A percentile compares a stretch with the other conserved stretches of the same genome.
Evolutionary conservation across 2,329 filamentous ascomycete species (phyloP).

Genomic region (Aspergillus ustus): DNA sequence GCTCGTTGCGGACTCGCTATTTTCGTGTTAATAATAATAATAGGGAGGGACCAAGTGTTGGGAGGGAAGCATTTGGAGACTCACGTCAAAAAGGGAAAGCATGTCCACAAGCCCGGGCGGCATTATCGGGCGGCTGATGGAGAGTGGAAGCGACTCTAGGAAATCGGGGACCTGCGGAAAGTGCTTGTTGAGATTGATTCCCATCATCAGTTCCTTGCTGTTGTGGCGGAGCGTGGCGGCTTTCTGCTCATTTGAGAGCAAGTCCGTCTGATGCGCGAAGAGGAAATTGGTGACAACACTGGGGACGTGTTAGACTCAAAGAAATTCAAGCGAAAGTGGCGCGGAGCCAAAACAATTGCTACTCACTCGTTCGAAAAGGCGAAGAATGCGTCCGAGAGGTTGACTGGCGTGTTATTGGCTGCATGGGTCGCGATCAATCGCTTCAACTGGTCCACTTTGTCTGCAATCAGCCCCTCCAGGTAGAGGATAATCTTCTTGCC

Average conservation of each 20-base stretch:
- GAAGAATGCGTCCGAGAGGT: slow-evolving; percentile 34
- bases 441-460: slow-evolving; percentile 28
- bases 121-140: slow-evolving; percentile 6
- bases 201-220: slow-evolving; percentile 31
- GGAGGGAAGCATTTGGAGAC: background rate
- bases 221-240: slow-evolving; percentile 33
- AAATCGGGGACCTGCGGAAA: slow-evolving; percentile 35
- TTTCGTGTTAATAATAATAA: background rate
- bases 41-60: background rate
- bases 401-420: slow-evolving; percentile 4
- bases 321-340: too few species aligned
- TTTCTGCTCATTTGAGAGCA: slow-evolving; percentile 28
- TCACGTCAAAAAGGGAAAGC: slow-evolving; percentile 7
- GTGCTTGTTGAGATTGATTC: slow-evolving; percentile 38
- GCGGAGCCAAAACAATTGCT: too few species aligned
- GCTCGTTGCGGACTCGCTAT: slow-evolving; percentile 10
- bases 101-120: slow-evolving; percentile 4
- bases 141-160: slow-evolving; percentile 21
- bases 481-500: slow-evolving; percentile 31
- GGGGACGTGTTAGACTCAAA: too few species aligned
- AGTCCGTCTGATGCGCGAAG: slow-evolving; percentile 32
- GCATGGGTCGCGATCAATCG: slow-evolving; percentile 4
- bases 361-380: slow-evolving; percentile 9
- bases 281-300: slow-evolving; percentile 37
- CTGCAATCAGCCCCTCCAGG: slow-evolving; percentile 32